Percentiles rank a stretch among this genome's conserved stretches.
Conservation (phyloP, 371 early-diverging fungal species). For the Mucor piriformis region DNA sequence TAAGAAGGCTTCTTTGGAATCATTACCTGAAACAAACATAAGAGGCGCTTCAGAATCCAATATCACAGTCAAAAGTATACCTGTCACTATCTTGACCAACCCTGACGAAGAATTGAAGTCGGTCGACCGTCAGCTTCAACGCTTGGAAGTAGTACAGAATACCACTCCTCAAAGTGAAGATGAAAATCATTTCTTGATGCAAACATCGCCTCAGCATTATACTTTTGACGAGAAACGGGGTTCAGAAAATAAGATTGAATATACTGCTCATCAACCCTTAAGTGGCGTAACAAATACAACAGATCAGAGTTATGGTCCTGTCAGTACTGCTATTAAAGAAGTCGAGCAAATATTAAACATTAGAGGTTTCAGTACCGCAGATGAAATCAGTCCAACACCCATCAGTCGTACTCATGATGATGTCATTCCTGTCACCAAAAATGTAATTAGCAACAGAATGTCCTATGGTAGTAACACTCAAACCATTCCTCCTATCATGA, state of each 20-base stretch:
- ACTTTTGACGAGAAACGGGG: neutral
- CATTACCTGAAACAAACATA: neutral
- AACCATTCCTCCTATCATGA: constrained; percentile 10
- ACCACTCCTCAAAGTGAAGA: constrained; percentile 4
- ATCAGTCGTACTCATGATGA: neutral
- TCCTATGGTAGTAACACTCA: constrained; percentile 1
- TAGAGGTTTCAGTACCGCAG: neutral
- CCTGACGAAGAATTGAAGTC: constrained; percentile 41
- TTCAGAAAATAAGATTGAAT: neutral
- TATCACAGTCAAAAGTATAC: neutral
- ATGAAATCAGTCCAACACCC: neutral
- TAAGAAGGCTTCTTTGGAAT: constrained; percentile 6
- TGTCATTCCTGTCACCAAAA: neutral
- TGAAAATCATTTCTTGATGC: neutral
- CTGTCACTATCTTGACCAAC: constrained; percentile 25
- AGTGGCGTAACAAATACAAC: constrained; percentile 6
- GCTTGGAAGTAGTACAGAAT: constrained; percentile 23
- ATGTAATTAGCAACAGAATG: neutral
- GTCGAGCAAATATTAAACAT: constrained; percentile 26
- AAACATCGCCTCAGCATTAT: constrained; percentile 1
- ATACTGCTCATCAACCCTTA: neutral
- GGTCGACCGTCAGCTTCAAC: constrained; percentile 31
- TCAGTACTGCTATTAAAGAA: constrained; percentile 28
- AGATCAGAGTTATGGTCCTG: constrained; percentile 16
- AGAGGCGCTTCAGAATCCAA: constrained; percentile 6